These are phyloP conservation scores for Sporothrix curviconia DNA, from an alignment of 2,329 filamentous ascomycete species.

Conservation along the genomic window DNA sequence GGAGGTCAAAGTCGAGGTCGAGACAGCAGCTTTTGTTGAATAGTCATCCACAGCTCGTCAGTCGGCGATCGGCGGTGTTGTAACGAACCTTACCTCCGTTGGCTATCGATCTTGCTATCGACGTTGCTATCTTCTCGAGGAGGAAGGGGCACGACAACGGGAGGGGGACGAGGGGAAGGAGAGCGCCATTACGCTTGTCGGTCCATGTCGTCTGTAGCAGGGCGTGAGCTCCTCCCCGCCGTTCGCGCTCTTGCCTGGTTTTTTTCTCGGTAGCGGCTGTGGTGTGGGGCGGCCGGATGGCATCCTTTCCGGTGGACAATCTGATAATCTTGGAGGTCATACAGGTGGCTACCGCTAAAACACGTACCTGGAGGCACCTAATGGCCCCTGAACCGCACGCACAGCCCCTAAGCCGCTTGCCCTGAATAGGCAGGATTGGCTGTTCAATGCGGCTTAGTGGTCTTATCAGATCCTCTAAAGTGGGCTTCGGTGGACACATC, in stretches of 20 bases:
- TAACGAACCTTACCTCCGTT: neutral
- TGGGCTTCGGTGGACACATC: neutral
- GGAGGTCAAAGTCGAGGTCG: too few relatives aligned
- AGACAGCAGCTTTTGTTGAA: too few relatives aligned
- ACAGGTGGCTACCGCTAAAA: neutral
- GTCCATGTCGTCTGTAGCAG: neutral
- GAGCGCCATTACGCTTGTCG: neutral
- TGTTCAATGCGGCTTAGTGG: neutral
- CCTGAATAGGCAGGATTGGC: neutral
- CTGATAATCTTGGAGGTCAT: neutral
- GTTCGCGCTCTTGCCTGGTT: neutral
- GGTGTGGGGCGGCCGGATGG: neutral
- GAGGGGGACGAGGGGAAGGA: neutral
- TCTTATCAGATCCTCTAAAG: conserved; percentile 5
- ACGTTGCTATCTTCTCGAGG: neutral
- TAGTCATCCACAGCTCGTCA: neutral
- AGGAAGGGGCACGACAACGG: neutral
- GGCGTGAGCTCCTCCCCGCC: neutral
- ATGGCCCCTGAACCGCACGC: neutral
- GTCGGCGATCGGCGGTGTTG: neutral
- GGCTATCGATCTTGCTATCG: conserved; percentile 2
- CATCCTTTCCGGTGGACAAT: neutral
- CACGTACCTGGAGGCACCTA: too few relatives aligned
- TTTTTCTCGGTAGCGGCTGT: neutral
- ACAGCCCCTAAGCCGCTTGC: neutral